These are phyloP conservation scores for Canavalia ensiformis DNA, from an alignment of 306 rosid species.

Conservation along the genomic window DNA sequence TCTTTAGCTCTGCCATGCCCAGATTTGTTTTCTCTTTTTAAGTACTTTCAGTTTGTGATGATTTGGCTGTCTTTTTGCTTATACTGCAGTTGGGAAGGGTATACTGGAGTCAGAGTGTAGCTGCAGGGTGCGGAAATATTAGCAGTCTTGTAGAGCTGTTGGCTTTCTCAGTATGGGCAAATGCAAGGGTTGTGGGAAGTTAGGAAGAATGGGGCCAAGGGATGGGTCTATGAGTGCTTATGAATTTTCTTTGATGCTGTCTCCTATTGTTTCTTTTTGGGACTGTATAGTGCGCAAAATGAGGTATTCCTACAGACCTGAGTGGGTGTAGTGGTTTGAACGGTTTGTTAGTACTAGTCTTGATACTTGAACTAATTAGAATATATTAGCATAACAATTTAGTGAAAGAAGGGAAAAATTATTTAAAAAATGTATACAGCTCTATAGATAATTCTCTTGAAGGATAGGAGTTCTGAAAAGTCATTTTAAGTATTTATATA, in stretches of 20 bases:
- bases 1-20: background rate
- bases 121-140: slow-evolving; percentile 40
- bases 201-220: slow-evolving; percentile 78
- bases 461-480: slow-evolving; percentile 50
- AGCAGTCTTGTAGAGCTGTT: slow-evolving; percentile 45
- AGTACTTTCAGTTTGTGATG: slow-evolving; percentile 24
- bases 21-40: slow-evolving; percentile 7
- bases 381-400: slow-evolving; percentile 58
- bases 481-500: slow-evolving; percentile 54
- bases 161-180: slow-evolving; percentile 68
- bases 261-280: slow-evolving; percentile 98
- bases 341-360: slow-evolving; percentile 54
- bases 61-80: slow-evolving; percentile 36
- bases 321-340: slow-evolving; percentile 92
- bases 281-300: slow-evolving; percentile 94
- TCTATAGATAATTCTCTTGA: slow-evolving; percentile 61
- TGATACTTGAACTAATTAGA: slow-evolving; percentile 57
- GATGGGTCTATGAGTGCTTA: slow-evolving; percentile 78
- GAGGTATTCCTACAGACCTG: slow-evolving; percentile 99
- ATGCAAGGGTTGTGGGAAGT: slow-evolving; percentile 86
- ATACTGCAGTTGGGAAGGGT: slow-evolving; percentile 71
- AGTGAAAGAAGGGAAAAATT: slow-evolving; percentile 47
- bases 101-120: slow-evolving; percentile 54
- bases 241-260: slow-evolving; percentile 81
- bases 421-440: slow-evolving; percentile 67